Conservation (phyloP, 345 rosid species). For the Lumnitzera littorea region DNA sequence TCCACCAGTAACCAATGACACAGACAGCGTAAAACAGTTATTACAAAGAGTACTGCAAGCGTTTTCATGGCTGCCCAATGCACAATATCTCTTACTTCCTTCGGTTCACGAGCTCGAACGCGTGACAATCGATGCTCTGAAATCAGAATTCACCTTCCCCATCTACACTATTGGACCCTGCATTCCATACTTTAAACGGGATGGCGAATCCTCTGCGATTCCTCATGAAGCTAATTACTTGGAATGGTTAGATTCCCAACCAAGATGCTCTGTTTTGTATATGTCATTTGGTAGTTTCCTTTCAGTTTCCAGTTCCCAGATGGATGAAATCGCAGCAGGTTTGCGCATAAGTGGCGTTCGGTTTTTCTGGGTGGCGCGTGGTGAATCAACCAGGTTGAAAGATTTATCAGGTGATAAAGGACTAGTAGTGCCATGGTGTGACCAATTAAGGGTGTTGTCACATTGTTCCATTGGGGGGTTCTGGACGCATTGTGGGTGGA, state of each 20-base stretch:
- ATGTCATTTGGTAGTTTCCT: conserved; percentile 37
- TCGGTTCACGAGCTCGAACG: conserved; percentile 9
- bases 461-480: conserved; percentile 26
- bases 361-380: conserved; percentile 32
- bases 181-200: conserved; percentile 27
- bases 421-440: conserved; percentile 46
- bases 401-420: conserved; percentile 13
- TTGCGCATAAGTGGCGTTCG: conserved; percentile 19
- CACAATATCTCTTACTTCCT: conserved; percentile 1
- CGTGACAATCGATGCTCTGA: conserved; percentile 3
- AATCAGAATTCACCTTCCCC: conserved; percentile 5
- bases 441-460: conserved; percentile 32
- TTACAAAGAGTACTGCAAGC: not conserved
- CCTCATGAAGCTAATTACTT: not conserved
- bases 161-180: conserved; percentile 35
- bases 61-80: conserved; percentile 3
- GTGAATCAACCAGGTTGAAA: conserved; percentile 1
- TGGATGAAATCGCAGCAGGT: conserved; percentile 31
- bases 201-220: not conserved
- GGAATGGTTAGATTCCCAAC: conserved; percentile 34
- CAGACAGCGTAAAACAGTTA: not conserved
- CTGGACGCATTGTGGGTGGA: conserved; percentile 32
- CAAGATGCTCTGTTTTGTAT: conserved; percentile 24
- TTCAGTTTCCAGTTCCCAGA: conserved; percentile 22
- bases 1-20: not conserved